Evolutionary conservation across 495 filamentous ascomycete species (phyloP).

Genomic region (Lophium mytilinum): DNA sequence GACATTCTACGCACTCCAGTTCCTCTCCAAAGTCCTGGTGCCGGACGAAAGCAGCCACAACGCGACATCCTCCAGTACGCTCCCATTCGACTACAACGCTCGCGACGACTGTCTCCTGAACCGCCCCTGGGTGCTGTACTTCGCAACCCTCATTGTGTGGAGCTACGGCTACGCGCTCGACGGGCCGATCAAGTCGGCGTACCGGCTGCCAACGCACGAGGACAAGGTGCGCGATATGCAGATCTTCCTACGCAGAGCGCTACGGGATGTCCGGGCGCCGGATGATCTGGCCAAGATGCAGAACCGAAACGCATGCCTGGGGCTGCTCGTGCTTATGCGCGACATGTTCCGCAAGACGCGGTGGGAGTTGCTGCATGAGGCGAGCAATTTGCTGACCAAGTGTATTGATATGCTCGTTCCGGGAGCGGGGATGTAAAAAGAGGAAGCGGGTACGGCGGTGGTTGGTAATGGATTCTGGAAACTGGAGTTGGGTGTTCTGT

Average conservation of each 20-base stretch:
- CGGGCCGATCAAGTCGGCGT: slow-evolving; percentile 53
- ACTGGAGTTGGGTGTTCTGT: too few relatives aligned
- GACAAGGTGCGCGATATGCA: slow-evolving; percentile 74
- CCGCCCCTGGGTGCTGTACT: slow-evolving; percentile 95
- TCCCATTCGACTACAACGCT: slow-evolving; percentile 55
- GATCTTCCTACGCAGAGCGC: slow-evolving; percentile 54
- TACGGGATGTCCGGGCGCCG: slow-evolving; percentile 69
- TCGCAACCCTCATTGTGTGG: slow-evolving; percentile 87
- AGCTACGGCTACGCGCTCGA: slow-evolving; percentile 90
- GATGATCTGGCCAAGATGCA: slow-evolving; percentile 69
- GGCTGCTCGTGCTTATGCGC: slow-evolving; percentile 72
- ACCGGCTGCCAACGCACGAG: slow-evolving; percentile 48
- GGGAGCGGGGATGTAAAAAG: background rate
- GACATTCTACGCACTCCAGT: slow-evolving; percentile 85
- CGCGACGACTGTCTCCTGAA: slow-evolving; percentile 87
- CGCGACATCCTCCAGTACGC: slow-evolving; percentile 1
- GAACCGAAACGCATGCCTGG: slow-evolving; percentile 74
- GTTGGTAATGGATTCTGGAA: too few relatives aligned
- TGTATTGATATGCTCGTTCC: slow-evolving; percentile 56
- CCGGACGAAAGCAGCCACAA: slow-evolving; percentile 32
- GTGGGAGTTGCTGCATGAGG: slow-evolving; percentile 90
- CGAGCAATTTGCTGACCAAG: slow-evolving; percentile 67
- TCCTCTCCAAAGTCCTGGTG: slow-evolving; percentile 71
- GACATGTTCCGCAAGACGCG: slow-evolving; percentile 73
- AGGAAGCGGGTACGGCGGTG: too few relatives aligned